phyloP scores from a whole-genome alignment of 2,329 filamentous ascomycete genomes.

The Neofusicoccum cordaticola region DNA sequence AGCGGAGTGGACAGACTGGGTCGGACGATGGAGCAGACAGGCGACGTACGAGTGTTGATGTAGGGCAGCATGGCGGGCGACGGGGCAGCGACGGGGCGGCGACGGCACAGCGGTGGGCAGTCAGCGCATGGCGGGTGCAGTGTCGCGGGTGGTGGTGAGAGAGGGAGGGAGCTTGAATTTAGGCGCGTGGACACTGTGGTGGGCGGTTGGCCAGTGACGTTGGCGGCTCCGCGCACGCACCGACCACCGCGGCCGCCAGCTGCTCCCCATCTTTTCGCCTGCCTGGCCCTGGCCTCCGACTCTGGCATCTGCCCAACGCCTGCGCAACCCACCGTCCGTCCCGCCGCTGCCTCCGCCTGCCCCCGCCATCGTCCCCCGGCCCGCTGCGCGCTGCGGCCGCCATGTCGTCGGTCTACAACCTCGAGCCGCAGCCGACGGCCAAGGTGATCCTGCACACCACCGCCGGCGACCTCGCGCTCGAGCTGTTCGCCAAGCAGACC shows the following conservation, averaged over 20 bases:
- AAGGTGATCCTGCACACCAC: slow-evolving; percentile 90
- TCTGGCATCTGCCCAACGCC: not conserved
- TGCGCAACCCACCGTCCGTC: not conserved
- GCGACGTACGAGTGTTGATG: slow-evolving; percentile 57
- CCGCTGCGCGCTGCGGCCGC: slow-evolving; percentile 8
- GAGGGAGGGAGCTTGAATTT: not conserved
- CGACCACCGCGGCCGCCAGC: not conserved
- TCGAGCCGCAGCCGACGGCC: slow-evolving; percentile 89
- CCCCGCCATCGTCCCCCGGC: not conserved
- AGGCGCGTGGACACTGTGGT: not conserved
- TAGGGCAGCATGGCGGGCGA: slow-evolving; percentile 57
- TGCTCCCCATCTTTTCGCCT: not conserved
- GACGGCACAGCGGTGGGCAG: not conserved
- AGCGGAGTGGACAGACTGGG: not conserved
- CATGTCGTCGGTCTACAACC: slow-evolving; percentile 91
- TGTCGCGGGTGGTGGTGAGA: not conserved
- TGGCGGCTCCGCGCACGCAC: slow-evolving; percentile 8
- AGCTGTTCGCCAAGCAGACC: slow-evolving; percentile 92
- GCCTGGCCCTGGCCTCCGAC: not conserved
- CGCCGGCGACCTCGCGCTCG: slow-evolving; percentile 81
- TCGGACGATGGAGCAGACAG: not conserved
- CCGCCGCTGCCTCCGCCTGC: not conserved
- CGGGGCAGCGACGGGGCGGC: not conserved
- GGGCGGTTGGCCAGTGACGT: slow-evolving; percentile 19
- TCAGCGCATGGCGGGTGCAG: slow-evolving; percentile 10